Evolutionary conservation across 2,329 filamentous ascomycete species (phyloP).

Genomic region (Thermothelomyces thermophilus): DNA sequence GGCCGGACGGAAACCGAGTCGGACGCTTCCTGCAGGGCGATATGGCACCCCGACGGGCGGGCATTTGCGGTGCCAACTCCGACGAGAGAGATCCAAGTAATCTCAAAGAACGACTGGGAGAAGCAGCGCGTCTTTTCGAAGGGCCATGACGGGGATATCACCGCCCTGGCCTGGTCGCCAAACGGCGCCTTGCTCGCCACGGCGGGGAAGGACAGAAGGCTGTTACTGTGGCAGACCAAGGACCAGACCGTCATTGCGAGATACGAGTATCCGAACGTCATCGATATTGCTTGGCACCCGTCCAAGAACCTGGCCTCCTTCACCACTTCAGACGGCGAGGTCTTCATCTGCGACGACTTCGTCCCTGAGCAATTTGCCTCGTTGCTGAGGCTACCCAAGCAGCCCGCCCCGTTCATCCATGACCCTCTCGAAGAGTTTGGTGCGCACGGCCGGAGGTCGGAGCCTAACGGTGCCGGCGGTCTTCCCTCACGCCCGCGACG

Average conservation of each 20-base stretch:
- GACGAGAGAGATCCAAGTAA: conserved; percentile 74
- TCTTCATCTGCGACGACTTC: conserved; percentile 79
- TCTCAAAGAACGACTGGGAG: conserved; percentile 87
- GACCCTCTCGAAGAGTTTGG: conserved; percentile 67
- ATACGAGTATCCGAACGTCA: conserved; percentile 74
- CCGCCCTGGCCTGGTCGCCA: conserved; percentile 84
- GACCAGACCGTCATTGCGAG: conserved; percentile 74
- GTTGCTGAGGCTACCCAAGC: conserved; percentile 51
- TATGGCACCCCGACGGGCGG: conserved; percentile 92
- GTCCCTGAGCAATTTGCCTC: conserved; percentile 51
- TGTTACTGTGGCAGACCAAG: conserved; percentile 83
- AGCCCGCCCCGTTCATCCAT: conserved; percentile 80
- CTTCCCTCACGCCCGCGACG: conserved; percentile 48
- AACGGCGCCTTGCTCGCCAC: conserved; percentile 83
- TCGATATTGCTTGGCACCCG: conserved; percentile 87
- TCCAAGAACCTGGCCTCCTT: conserved; percentile 84
- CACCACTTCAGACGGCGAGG: conserved; percentile 84
- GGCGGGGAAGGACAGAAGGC: conserved; percentile 59
- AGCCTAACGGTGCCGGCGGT: conserved; percentile 51
- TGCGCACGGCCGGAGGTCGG: conserved; percentile 53
- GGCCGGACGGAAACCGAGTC: conserved; percentile 69
- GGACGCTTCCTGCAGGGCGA: conserved; percentile 65
- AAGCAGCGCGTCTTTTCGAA: conserved; percentile 72
- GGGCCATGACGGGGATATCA: conserved; percentile 78
- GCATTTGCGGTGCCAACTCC: conserved; percentile 82